Evolutionary conservation across 345 rosid genomes (phyloP).

Genomic region (Aquilaria malaccensis): DNA sequence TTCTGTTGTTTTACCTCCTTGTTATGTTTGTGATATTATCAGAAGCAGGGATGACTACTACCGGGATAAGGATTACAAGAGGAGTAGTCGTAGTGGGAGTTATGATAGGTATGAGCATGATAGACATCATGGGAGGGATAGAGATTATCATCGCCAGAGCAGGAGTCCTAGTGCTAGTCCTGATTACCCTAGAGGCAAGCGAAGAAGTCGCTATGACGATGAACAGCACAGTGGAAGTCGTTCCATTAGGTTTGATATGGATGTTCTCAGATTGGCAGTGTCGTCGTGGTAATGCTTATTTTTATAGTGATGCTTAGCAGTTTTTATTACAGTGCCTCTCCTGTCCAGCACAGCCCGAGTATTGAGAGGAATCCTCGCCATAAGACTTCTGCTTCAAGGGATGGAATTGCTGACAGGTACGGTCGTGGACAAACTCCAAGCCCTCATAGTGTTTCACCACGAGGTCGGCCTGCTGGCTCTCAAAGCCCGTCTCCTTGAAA

Average conservation of each 20-base stretch:
- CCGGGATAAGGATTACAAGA: conserved; percentile 39
- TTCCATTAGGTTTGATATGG: conserved; percentile 37
- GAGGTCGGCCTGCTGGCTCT: conserved; percentile 24
- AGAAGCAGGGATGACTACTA: conserved; percentile 29
- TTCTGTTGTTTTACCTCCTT: neutral
- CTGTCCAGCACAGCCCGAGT: conserved; percentile 35
- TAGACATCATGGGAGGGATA: conserved; percentile 41
- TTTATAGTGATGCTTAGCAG: conserved; percentile 7
- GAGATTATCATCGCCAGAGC: conserved; percentile 41
- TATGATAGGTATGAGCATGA: conserved; percentile 41
- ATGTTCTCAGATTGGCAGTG: neutral
- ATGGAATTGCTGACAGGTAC: conserved; percentile 30
- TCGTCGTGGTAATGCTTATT: neutral
- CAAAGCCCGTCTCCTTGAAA: conserved; percentile 38
- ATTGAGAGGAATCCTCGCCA: conserved; percentile 29
- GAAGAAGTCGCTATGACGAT: conserved; percentile 48
- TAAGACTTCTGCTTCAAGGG: conserved; percentile 29
- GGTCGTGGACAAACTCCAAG: conserved; percentile 35
- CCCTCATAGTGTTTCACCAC: conserved; percentile 35
- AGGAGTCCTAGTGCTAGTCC: conserved; percentile 60
- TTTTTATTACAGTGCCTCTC: conserved; percentile 35
- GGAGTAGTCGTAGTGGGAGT: conserved; percentile 55
- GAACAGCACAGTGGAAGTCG: conserved; percentile 39
- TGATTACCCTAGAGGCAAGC: conserved; percentile 33
- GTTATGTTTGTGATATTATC: neutral